Conservation (phyloP, 176 grass and related monocot genomes). For the Oryza nivara region DNA sequence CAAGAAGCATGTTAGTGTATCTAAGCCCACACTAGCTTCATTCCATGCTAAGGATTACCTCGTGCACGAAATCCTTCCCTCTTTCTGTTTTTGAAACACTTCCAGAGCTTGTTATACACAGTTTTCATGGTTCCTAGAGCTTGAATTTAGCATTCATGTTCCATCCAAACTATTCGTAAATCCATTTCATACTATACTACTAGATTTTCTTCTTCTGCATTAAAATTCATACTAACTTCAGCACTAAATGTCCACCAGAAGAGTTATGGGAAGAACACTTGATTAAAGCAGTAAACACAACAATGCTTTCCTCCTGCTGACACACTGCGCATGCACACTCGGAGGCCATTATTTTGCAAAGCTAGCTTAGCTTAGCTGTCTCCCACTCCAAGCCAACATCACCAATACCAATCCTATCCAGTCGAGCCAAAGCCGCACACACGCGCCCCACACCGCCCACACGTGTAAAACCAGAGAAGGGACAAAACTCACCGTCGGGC, state of each 20-base stretch:
- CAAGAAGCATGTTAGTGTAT: background rate
- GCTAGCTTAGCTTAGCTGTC: constrained; percentile 14
- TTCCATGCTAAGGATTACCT: background rate
- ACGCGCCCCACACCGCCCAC: constrained; percentile 21
- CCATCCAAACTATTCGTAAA: background rate
- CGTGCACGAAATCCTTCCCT: background rate
- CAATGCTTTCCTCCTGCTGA: background rate
- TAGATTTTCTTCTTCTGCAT: constrained; percentile 3
- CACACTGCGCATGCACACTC: background rate
- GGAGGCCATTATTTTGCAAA: background rate
- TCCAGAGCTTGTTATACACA: background rate
- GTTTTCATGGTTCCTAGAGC: constrained; percentile 2
- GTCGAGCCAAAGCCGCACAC: background rate
- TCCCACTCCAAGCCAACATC: constrained; percentile 13
- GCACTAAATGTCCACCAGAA: background rate
- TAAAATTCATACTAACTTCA: background rate
- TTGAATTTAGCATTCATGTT: constrained; percentile 8
- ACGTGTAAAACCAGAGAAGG: constrained; percentile 35
- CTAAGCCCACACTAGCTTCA: background rate
- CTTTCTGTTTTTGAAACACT: background rate
- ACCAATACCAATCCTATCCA: constrained; percentile 31
- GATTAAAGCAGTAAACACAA: background rate
- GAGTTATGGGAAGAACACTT: constrained; percentile 3
- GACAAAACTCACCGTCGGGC: constrained; percentile 62
- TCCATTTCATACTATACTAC: background rate